Evolutionary conservation across 176 grass and related monocot genomes (phyloP).

Genomic region (Paspalum vaginatum): DNA sequence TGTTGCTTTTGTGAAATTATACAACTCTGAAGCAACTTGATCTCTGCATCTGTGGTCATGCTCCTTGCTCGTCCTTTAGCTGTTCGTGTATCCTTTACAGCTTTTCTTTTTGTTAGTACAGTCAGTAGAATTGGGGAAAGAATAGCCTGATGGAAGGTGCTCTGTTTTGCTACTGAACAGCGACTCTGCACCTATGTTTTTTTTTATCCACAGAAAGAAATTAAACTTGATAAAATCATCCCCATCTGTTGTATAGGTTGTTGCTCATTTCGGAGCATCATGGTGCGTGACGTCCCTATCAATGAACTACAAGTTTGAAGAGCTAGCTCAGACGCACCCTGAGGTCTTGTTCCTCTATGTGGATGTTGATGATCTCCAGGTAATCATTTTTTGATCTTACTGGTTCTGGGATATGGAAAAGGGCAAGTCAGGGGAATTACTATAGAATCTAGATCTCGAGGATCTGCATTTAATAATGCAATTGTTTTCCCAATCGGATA

Average conservation of each 20-base stretch:
- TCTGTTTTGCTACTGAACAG: background rate
- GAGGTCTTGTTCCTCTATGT: constrained; percentile 73
- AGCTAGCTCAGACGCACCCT: constrained; percentile 74
- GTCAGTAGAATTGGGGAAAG: background rate
- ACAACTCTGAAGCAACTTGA: background rate
- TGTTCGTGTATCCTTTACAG: constrained; percentile 16
- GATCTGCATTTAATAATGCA: background rate
- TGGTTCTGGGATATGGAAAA: background rate
- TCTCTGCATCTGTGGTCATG: background rate
- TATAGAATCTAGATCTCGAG: background rate
- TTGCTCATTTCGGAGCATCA: constrained; percentile 84
- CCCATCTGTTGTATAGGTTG: constrained; percentile 47
- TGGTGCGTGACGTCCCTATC: constrained; percentile 95
- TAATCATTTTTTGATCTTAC: constrained; percentile 35
- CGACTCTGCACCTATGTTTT: background rate
- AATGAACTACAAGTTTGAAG: constrained; percentile 94
- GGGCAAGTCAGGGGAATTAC: background rate
- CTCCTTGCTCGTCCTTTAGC: constrained; percentile 2
- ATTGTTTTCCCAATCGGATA: background rate
- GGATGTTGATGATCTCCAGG: constrained; percentile 92
- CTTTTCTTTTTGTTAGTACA: background rate
- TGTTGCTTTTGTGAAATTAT: background rate
- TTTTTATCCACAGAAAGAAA: background rate
- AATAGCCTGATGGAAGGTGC: background rate
- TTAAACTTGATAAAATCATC: background rate